Evolutionary conservation across 345 rosid genomes (phyloP), one percentile per base, ranked within the genome.

Genomic region (Brassica nigra): DNA sequence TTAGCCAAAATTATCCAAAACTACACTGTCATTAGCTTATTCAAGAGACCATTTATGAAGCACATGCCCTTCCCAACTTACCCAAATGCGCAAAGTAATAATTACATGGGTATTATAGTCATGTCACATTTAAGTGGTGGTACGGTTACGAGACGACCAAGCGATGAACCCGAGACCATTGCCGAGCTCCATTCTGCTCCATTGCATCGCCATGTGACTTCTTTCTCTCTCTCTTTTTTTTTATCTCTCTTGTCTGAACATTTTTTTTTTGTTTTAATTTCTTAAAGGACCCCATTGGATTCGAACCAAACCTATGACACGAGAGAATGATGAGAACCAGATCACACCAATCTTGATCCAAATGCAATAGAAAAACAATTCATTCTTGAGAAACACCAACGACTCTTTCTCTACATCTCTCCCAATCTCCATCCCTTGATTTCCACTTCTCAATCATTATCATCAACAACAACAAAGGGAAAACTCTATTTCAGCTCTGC

Each of bases 401-500:
- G 85, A 90, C 90, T 83, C 54, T 78, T 62, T 12, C 44, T 76
- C 84, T 81, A 66, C 84, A 71, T 81, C 72, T 80, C 83, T 78
- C 49, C 71, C 78, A 29, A 68, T 83, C 78, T 8, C 76, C 64
- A 7, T 83, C 8, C 65, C 95, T 88, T 92, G 1, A 30, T 89
- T 70, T 80, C 84, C 63, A 87, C 86, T 87, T 70, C 84, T 76
- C 71, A 52, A 75, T 75, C 72, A 64, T 71, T n/a, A 23, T 37
- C 54, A 37, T 62, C 42, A 62, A 62, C 70, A 42, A 74, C 33
- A 33, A 31, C 16, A 83, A 81, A 69, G 10, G 34, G 88, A 88
- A 82, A 89, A 73, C 80, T 77, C 83, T 89, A 68, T 79, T 73
- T 80, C 88, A 86, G n/a, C 94, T 70, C 11, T 69, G 65, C 63